Evolutionary conservation across 2,329 filamentous ascomycete genomes (phyloP).

Genomic region (Dothideomycetes sp.): DNA sequence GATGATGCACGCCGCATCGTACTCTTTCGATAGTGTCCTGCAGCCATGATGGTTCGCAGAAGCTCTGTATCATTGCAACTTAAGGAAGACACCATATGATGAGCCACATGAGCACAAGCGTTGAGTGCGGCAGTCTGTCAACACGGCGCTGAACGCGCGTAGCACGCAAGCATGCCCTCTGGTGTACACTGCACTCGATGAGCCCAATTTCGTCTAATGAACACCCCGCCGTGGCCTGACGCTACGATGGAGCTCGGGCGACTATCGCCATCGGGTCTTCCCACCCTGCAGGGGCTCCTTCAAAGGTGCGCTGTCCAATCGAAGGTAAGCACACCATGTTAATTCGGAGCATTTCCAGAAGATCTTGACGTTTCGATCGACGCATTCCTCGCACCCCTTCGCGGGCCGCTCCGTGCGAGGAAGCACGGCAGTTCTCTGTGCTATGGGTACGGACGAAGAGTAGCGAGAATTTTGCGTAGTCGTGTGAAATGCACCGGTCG

Average conservation of each 20-base stretch:
- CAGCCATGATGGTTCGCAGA: slow-evolving; percentile 9
- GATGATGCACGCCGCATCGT: slow-evolving; percentile 3
- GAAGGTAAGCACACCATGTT: not conserved
- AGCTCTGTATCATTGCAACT: not conserved
- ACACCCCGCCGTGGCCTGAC: slow-evolving; percentile 7
- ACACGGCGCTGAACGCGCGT: not conserved
- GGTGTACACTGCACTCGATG: not conserved
- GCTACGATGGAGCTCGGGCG: slow-evolving; percentile 6
- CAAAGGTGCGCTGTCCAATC: slow-evolving; percentile 4
- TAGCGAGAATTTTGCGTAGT: no score
- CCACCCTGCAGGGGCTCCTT: slow-evolving; percentile 4
- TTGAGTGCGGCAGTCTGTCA: not conserved
- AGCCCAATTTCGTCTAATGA: slow-evolving; percentile 7
- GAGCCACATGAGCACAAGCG: not conserved
- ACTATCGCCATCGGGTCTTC: slow-evolving; percentile 7
- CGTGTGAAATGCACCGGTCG: no score
- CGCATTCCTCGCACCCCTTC: slow-evolving; percentile 6
- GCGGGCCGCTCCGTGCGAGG: slow-evolving; percentile 11
- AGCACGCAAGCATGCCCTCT: not conserved
- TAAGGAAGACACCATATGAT: not conserved
- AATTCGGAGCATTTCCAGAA: slow-evolving; percentile 9
- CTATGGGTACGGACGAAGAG: not conserved
- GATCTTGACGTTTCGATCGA: slow-evolving; percentile 5
- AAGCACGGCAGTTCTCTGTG: slow-evolving; percentile 9
- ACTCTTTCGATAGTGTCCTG: slow-evolving; percentile 9